phyloP scores from a whole-genome alignment of 345 rosid species.

The Hibiscus mutabilis region DNA sequence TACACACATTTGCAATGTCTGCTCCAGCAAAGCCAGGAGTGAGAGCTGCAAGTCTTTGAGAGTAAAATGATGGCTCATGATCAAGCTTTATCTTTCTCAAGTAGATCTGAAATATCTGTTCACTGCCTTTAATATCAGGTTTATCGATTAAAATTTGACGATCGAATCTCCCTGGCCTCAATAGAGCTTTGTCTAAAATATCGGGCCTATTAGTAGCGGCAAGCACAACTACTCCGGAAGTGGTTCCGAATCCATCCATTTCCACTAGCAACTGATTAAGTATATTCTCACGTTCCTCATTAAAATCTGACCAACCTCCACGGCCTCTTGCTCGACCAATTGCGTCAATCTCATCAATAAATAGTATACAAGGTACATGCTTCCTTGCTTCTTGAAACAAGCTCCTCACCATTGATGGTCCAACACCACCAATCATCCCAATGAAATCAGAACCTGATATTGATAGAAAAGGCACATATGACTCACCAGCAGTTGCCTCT shows the following conservation, averaged over 20 bases:
- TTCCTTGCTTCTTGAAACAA: slow-evolving; percentile 95
- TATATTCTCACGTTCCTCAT: slow-evolving; percentile 95
- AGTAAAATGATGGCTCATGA: slow-evolving; percentile 61
- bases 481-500: slow-evolving; percentile 96
- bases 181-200: slow-evolving; percentile 81
- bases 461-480: slow-evolving; percentile 84
- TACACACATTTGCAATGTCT: slow-evolving; percentile 91
- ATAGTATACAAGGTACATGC: slow-evolving; percentile 81
- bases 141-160: slow-evolving; percentile 80
- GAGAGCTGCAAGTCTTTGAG: slow-evolving; percentile 87
- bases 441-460: slow-evolving; percentile 96
- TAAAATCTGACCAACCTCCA: slow-evolving; percentile 73
- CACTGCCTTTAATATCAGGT: slow-evolving; percentile 88
- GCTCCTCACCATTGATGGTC: slow-evolving; percentile 90
- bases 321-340: slow-evolving; percentile 96
- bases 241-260: slow-evolving; percentile 98
- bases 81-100: slow-evolving; percentile 79
- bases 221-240: slow-evolving; percentile 86
- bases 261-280: slow-evolving; percentile 85
- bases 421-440: slow-evolving; percentile 99
- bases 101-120: slow-evolving; percentile 77
- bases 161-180: slow-evolving; percentile 90
- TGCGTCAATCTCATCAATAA: slow-evolving; percentile 97
- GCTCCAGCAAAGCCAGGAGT: slow-evolving; percentile 99
- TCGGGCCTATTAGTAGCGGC: slow-evolving; percentile 98